These are phyloP conservation scores for Cucurbita ficifolia DNA, from an alignment of 306 rosid species.

Conservation along the genomic window DNA sequence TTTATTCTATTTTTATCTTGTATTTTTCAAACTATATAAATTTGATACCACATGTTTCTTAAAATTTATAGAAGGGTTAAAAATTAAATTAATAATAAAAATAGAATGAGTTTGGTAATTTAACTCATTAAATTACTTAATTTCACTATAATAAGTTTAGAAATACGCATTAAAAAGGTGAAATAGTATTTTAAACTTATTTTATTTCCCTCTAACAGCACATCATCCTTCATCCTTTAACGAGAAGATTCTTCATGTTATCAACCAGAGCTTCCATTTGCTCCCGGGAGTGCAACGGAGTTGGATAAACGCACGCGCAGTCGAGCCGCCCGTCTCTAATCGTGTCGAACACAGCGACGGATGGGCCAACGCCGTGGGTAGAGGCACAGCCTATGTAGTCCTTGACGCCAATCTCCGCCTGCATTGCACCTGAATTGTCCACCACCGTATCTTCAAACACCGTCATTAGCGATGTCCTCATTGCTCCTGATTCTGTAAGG, in stretches of 20 bases:
- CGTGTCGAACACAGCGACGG: slow-evolving; percentile 45
- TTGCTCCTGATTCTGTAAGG: slow-evolving; percentile 33
- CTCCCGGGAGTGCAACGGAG: slow-evolving; percentile 44
- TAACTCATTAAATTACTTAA: too few relatives aligned
- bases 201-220: background rate
- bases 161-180: background rate
- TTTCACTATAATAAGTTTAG: too few relatives aligned
- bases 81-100: too few relatives aligned
- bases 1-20: too few relatives aligned
- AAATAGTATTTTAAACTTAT: background rate
- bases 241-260: slow-evolving; percentile 31
- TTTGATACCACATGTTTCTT: background rate
- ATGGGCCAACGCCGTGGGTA: slow-evolving; percentile 50
- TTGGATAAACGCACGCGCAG: slow-evolving; percentile 44
- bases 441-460: slow-evolving; percentile 51
- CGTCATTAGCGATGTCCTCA: slow-evolving; percentile 31
- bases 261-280: slow-evolving; percentile 33
- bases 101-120: too few relatives aligned
- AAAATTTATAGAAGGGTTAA: too few relatives aligned
- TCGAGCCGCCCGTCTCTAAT: slow-evolving; percentile 34
- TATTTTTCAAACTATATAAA: too few relatives aligned
- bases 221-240: slow-evolving; percentile 3
- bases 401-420: slow-evolving; percentile 21
- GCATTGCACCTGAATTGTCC: slow-evolving; percentile 12
- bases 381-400: slow-evolving; percentile 64